Evolutionary conservation across 2,329 filamentous ascomycete genomes (phyloP), one percentile per base, ranked within the genome.

Genomic region (Sphaerulina populicola): DNA sequence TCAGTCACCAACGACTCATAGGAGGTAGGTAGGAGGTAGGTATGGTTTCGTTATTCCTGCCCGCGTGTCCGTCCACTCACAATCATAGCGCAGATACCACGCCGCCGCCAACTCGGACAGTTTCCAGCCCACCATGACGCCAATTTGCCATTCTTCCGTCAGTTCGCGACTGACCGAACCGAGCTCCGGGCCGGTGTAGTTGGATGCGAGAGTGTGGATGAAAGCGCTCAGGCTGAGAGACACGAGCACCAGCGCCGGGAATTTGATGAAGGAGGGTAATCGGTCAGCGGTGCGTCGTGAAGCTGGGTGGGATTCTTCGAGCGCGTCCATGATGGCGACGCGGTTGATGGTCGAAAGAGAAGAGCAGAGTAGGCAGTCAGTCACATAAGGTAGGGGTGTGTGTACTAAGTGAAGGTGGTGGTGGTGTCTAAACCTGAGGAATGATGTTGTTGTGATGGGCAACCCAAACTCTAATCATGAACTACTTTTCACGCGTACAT

Each of bases 41-140:
- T 18, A 18, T 11, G 6, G 18, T 44, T 38, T 29, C 14, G 45
- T 33, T 18, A 18, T 18, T 18, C 18, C 18, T 18, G 18, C 18
- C 18, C 18, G 40, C 14, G 42, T 8, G 46, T 8, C 46, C 7
- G 46, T 8, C 46, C 7, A 59, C 72, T 81, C 76, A 70, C 85
- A 81, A 68, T 94, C 88, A 65, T 85, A 86, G 56, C 82, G 76
- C 39, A 81, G 74, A 60, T 78, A 79, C 88, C 88, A 95, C 42
- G 80, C 83, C 42, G 90, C 64, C 21, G 74, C 80, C 47, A 94
- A 74, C 66, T 89, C 83, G 42, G 81, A 67, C 35, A 72, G 66
- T 79, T 86, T 76, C 73, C 74, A 78, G 9, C 60, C 74, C 46
- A 82, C 63, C 55, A 80, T 64, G 12, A 69, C 72, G 5, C 68